A percentile compares a stretch with the other conserved stretches of the same genome.
phyloP scores from a whole-genome alignment of 1,139 yeast species.

The Lodderomyces theae region DNA sequence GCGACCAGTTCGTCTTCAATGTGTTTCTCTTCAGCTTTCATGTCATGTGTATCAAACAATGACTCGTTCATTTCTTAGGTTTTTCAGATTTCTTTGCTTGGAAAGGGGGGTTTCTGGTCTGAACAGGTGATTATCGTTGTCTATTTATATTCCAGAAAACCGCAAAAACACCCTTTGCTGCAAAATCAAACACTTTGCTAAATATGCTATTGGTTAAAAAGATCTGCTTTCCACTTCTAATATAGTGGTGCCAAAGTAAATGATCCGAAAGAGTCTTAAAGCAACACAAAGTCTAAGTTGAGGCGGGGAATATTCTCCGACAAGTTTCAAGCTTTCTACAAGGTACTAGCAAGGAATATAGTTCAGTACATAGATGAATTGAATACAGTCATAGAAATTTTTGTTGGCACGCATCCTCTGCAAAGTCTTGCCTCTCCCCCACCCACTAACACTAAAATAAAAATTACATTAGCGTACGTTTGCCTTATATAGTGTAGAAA shows the following conservation, averaged over 20 bases:
- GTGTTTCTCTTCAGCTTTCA: slow-evolving; percentile 16
- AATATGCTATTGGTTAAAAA: too few species aligned
- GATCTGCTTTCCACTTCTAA: neutral
- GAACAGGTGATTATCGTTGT: neutral
- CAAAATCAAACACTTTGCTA: too few species aligned
- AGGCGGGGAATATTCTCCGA: slow-evolving; percentile 2
- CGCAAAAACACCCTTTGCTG: too few species aligned
- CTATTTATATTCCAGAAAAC: too few species aligned
- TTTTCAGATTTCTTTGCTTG: neutral
- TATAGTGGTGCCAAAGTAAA: neutral
- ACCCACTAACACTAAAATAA: neutral
- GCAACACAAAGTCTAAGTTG: neutral
- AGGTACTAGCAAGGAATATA: neutral
- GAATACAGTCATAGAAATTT: too few species aligned
- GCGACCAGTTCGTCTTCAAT: slow-evolving; percentile 16
- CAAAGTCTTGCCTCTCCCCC: slow-evolving; percentile 1
- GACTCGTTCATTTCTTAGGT: neutral
- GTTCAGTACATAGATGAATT: neutral
- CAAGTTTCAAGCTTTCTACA: neutral
- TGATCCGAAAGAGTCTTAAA: neutral
- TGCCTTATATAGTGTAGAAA: neutral
- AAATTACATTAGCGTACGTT: neutral
- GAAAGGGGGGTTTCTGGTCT: neutral
- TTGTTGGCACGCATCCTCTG: neutral
- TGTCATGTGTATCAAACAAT: neutral